phyloP scores from a whole-genome alignment of 2,329 filamentous ascomycete species.

The Colletotrichum limetticola region DNA sequence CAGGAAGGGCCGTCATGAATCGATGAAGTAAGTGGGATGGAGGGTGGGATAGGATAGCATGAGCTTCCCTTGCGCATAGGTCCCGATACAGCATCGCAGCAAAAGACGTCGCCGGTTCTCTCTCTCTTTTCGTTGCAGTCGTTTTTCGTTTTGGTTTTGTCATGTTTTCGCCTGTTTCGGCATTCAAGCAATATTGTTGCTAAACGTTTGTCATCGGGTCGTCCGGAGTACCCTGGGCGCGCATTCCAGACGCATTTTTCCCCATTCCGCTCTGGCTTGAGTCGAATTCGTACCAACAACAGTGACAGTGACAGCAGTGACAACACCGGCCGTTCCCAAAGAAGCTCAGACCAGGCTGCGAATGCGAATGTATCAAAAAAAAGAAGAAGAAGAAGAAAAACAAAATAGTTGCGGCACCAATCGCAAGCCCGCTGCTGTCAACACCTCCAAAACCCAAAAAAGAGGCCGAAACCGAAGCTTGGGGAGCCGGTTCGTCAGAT shows the following conservation, averaged over 20 bases:
- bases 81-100: neutral
- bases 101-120: neutral
- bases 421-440: neutral
- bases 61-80: no score
- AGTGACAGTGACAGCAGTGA: no score
- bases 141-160: neutral
- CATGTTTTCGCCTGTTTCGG: neutral
- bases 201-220: no score
- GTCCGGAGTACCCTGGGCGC: neutral
- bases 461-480: neutral
- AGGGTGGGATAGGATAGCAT: neutral
- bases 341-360: neutral
- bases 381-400: no score
- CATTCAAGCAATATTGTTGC: neutral
- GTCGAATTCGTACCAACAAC: no score
- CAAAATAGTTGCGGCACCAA: neutral
- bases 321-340: neutral
- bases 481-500: neutral
- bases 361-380: no score
- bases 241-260: neutral
- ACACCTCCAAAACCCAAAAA: no score
- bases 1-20: neutral
- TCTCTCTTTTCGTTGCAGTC: neutral
- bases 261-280: no score
- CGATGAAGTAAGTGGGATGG: neutral